Percentiles rank a stretch among this genome's conserved stretches.
These are phyloP conservation scores for Vaccinium corymbosum DNA, from an alignment of 148 eudicot genomes.

Conservation along the genomic window DNA sequence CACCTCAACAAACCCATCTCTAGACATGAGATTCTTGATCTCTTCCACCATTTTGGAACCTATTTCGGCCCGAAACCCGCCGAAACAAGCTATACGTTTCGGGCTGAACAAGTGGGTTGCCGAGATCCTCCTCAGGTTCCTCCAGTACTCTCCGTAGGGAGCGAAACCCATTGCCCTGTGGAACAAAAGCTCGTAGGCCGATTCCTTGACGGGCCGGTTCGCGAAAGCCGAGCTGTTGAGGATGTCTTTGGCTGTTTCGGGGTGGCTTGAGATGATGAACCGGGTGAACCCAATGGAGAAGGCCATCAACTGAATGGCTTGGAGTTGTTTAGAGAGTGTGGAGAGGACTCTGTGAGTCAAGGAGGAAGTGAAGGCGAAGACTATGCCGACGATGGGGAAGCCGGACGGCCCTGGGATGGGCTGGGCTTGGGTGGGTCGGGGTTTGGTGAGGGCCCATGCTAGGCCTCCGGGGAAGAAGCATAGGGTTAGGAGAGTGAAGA, in stretches of 20 bases:
- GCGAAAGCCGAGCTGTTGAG: conserved; percentile 65
- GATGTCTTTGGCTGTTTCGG: conserved; percentile 74
- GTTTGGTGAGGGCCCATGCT: conserved; percentile 61
- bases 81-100: conserved; percentile 35
- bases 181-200: conserved; percentile 74
- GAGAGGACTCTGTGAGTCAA: conserved; percentile 53
- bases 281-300: conserved; percentile 83
- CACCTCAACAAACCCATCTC: conserved; percentile 41
- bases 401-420: conserved; percentile 78
- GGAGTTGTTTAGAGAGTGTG: conserved; percentile 17
- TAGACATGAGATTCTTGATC: conserved; percentile 29
- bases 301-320: conserved; percentile 54
- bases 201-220: conserved; percentile 82
- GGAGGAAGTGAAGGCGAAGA: conserved; percentile 36
- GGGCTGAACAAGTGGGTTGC: conserved; percentile 71
- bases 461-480: conserved; percentile 71
- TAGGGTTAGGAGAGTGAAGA: conserved; percentile 36
- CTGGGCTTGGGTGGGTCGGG: conserved; percentile 10
- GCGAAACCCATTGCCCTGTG: conserved; percentile 95
- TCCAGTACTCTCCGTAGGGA: conserved; percentile 84
- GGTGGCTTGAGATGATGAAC: conserved; percentile 56
- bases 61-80: conserved; percentile 32
- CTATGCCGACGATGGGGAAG: conserved; percentile 51
- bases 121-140: conserved; percentile 63
- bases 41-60: conserved; percentile 45